A percentile compares a stretch with the other conserved stretches of the same genome.
Conservation (phyloP, 1,284 basidiomycete genomes). For the Marasmius tenuissimus region DNA sequence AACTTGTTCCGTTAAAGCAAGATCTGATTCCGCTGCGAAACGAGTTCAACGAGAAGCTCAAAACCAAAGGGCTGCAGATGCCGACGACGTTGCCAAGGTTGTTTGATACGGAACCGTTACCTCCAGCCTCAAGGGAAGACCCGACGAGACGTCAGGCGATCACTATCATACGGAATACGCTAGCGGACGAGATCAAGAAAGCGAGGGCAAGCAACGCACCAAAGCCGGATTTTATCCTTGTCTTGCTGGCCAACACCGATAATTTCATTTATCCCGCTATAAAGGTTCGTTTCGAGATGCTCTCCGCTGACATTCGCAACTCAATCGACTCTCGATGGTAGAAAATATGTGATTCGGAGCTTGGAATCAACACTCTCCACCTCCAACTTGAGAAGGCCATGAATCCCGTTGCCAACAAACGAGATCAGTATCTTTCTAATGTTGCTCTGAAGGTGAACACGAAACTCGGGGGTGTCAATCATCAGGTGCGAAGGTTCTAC, state of each 20-base stretch:
- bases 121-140: conserved; percentile 32
- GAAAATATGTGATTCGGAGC: conserved; percentile 64
- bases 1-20: conserved; percentile 21
- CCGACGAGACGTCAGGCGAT: conserved; percentile 43
- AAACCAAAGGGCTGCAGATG: conserved; percentile 52
- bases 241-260: conserved; percentile 62
- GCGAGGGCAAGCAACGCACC: conserved; percentile 3
- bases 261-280: conserved; percentile 74
- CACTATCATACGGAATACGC: conserved; percentile 33
- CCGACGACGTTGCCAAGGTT: conserved; percentile 36
- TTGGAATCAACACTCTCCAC: conserved; percentile 69
- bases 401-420: conserved; percentile 35
- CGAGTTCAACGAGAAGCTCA: conserved; percentile 53
- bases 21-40: conserved; percentile 33
- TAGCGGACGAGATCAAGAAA: conserved; percentile 33
- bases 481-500: conserved; percentile 36
- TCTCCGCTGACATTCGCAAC: not conserved
- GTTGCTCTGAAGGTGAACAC: conserved; percentile 69
- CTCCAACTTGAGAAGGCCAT: conserved; percentile 66
- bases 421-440: conserved; percentile 78
- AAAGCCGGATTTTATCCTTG: conserved; percentile 62
- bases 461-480: conserved; percentile 79
- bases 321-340: conserved; percentile 15
- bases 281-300: conserved; percentile 39
- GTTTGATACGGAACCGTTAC: conserved; percentile 29